phyloP scores from a whole-genome alignment of 75 land plant species.

The Sequoia sempervirens region DNA sequence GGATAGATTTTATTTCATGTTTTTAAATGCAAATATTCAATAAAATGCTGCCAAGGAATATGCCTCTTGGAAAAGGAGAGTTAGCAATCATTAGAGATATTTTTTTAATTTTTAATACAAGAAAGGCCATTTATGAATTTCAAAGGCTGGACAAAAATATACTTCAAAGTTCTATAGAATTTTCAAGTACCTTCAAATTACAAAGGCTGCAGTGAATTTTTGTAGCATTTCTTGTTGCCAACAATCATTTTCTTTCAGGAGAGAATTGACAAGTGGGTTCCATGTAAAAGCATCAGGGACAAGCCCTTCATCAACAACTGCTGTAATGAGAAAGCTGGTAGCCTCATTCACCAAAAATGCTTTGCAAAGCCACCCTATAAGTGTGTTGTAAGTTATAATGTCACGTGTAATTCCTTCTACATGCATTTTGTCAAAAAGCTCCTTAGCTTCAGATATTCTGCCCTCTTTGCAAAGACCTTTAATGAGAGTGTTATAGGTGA shows the following conservation, averaged over 20 bases:
- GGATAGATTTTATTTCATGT: neutral
- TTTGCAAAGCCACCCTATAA: constrained; percentile 62
- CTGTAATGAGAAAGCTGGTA: constrained; percentile 30
- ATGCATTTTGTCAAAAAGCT: constrained; percentile 50
- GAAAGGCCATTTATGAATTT: neutral
- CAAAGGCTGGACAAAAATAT: neutral
- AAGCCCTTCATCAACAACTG: constrained; percentile 32
- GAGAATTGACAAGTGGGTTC: constrained; percentile 27
- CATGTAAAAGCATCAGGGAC: constrained; percentile 46
- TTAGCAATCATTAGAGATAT: neutral
- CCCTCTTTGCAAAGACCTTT: constrained; percentile 60
- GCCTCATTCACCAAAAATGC: constrained; percentile 38
- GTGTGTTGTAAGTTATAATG: constrained; percentile 49
- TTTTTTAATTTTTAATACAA: neutral
- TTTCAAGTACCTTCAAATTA: constrained; percentile 7
- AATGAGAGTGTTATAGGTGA: constrained; percentile 65
- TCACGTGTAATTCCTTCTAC: constrained; percentile 46
- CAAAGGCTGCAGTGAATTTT: neutral
- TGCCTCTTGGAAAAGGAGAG: neutral
- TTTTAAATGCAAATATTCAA: neutral
- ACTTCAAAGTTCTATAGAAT: neutral
- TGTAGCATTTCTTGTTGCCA: neutral
- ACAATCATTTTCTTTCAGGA: neutral
- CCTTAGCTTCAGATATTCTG: constrained; percentile 38
- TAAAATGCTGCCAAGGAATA: neutral